Base-by-base conservation (phyloP, 768 basidiomycete species). In the Phanerochaete carnosa region DNA sequence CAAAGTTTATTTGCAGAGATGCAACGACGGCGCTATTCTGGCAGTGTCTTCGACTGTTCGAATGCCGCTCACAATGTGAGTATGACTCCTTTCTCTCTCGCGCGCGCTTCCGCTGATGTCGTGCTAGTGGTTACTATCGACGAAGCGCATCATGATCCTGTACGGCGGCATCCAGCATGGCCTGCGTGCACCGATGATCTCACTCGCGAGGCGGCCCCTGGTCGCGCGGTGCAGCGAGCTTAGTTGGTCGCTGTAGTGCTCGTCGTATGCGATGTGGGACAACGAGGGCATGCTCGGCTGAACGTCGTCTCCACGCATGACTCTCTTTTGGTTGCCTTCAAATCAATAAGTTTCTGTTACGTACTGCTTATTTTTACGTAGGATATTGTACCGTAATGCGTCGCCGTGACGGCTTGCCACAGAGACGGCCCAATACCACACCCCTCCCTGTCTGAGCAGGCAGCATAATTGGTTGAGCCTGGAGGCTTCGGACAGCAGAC, bases 11-110 rank as follows among this genome's bases (percentile, higher is more conserved):
- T 66, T 94, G 95, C 59, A 91, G 85, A 71, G 95, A 96, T 68
- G 94, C 90, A 2, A 94, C 94, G 3, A 92, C 92, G 0, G 94
- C 94, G 5, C 96, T 96, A n/a, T 81, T 95, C 96, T 68, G 95
- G 95, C 62, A 91, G 90, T 61, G 88, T 94, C 0, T 93, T 92
- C 68, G 90, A 91, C 65, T 92, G 93, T 68, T 92, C 89, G 29
- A 94, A 94, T 70, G 89, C 91, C 49, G 90, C 92, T 5, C 90
- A 94, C 72, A 93, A 94, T 68, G 87, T 88, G 68, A 37, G 86
- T 74, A n/a, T 16, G 39, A 32, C 39, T n/a, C 16, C 47, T 12
- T 30, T 23, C 33, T 25, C 33, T 22, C 2, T 22, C 49, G 26
- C 5, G 19, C 23, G 16, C 29, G 30, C 1, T 16, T n/a, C n/a